Base-by-base conservation (phyloP, 441 rosid genomes). In the Eutrema salsugineum region DNA sequence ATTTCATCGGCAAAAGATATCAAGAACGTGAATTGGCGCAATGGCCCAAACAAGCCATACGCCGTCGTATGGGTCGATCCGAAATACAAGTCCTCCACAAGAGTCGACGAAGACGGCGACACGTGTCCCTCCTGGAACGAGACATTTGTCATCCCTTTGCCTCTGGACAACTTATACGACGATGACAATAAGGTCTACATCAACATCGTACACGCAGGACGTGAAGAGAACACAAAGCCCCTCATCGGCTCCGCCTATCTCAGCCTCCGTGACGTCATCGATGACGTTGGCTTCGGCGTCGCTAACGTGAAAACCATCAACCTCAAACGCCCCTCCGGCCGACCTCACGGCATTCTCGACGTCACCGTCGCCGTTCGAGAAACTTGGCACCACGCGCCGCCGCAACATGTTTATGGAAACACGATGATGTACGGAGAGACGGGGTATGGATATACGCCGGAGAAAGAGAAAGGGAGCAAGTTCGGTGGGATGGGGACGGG, bases 21-120 rank as follows among this genome's bases (percentile, higher is more conserved):
- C 50, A 94, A 94, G 51, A 94, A 94, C 80, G 93, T 94, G 44
- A 94, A 91, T 72, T 89, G 98, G 98, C 94, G 96, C 38, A 39
- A 91, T 77, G 97, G 98, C 11, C 77, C 80, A 1, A 66, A 67
- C 79, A 75, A 70, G 77, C 91, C 96, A 3, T 93, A 89, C 84
- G 94, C 84, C 69, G 88, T 91, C 72, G 79, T 85, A 8, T 93
- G 98, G 97, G 76, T 91, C 11, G 97, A 91, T 59, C 85, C 89
- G 0, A 64, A 24, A 11, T 30, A 35, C 57, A 93, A 91, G 65
- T 80, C 40, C 77, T 75, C 96, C 48, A 86, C 94, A 51, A 76
- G 77, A 58, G 89, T 86, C 44, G 97, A 93, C 46, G 81, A 85
- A 2, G 84, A 85, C 3, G 91, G 90, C 33, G 97, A 93, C 71